Evolutionary conservation across 2,329 filamentous ascomycete genomes (phyloP).

Genomic region (Xylaria sp.): DNA sequence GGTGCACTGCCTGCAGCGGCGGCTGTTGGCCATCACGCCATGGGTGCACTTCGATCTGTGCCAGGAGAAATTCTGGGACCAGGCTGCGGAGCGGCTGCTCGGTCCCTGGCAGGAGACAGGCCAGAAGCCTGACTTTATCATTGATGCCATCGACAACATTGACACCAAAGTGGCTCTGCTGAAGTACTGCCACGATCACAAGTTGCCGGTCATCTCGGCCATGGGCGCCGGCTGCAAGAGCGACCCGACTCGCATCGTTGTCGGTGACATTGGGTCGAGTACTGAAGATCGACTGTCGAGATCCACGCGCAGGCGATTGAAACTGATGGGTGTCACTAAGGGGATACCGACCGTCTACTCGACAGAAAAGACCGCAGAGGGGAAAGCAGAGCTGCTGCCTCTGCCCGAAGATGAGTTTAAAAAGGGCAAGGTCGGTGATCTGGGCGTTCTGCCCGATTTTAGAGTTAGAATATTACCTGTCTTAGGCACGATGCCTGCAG

Average conservation of each 20-base stretch:
- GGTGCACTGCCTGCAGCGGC: constrained; percentile 82
- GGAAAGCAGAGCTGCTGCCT: constrained; percentile 89
- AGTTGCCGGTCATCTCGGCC: constrained; percentile 85
- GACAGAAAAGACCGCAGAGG: constrained; percentile 87
- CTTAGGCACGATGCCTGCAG: constrained; percentile 94
- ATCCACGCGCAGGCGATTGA: constrained; percentile 82
- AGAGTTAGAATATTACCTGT: constrained; percentile 94
- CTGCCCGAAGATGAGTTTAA: constrained; percentile 87
- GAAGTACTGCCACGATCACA: constrained; percentile 83
- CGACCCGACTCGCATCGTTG: constrained; percentile 81
- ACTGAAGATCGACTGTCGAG: constrained; percentile 90
- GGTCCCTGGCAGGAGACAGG: constrained; percentile 70
- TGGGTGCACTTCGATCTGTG: constrained; percentile 91
- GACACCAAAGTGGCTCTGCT: constrained; percentile 93
- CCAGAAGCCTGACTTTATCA: constrained; percentile 82
- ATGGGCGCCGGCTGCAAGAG: constrained; percentile 98
- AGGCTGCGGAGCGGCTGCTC: constrained; percentile 74
- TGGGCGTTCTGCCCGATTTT: constrained; percentile 92
- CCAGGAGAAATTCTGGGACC: constrained; percentile 82
- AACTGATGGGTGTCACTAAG: constrained; percentile 79
- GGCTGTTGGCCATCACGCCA: constrained; percentile 86
- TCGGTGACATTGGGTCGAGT: constrained; percentile 90
- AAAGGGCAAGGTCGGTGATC: constrained; percentile 86
- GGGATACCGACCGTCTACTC: constrained; percentile 95
- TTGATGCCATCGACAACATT: constrained; percentile 99